Base-by-base conservation (phyloP, 371 early-diverging fungal species). In the Actinomortierella wolfii region DNA sequence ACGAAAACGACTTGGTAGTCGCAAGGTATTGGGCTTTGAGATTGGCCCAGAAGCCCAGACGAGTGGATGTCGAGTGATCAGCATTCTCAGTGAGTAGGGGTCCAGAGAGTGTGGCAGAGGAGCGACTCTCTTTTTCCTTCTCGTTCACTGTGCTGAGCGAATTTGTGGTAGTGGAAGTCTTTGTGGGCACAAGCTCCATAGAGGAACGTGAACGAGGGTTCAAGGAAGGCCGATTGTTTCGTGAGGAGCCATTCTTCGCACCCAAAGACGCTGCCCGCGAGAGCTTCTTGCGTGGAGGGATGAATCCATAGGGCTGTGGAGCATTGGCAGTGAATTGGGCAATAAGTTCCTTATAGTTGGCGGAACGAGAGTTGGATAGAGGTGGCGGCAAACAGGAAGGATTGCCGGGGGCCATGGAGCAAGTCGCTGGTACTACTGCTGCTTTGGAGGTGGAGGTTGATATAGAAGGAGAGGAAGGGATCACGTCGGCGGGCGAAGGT, bases 271-370 rank as follows among this genome's bases (percentile, higher is more conserved):
- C 14, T 3, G 53, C 13, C 1, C 21, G 20, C 1, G 45, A 55
- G 20, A 66, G 67, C 50, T 77, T 79, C 39, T 67, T 52, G 26
- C 78, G 56, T 5, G 79, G 82, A 25, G 84, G 84, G 54, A 84
- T 83, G 39, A 76, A 76, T 25, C 84, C 86, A 59, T 86, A 84
- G 14, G 85, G 85, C 62, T 84, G 78, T 23, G 83, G 79, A 3
- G 77, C 76, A 29, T 78, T 71, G 46, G 80, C 73, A 20, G 80
- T 57, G 26, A 79, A 52, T 46, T 78, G 80, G 56, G 79, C 76
- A 21, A 81, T 80, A 21, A 83, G 71, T 25, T 83, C 86, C 65
- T 77, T 78, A 61, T 84, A 86, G 49, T 52, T 57, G 20, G 58
- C 17, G n/a, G 84, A 75, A 46, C 18, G 24, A 25, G 68, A 23